Evolutionary conservation across 768 basidiomycete genomes (phyloP), one percentile per base, ranked within the genome.

Genomic region (Agaricus blazei): DNA sequence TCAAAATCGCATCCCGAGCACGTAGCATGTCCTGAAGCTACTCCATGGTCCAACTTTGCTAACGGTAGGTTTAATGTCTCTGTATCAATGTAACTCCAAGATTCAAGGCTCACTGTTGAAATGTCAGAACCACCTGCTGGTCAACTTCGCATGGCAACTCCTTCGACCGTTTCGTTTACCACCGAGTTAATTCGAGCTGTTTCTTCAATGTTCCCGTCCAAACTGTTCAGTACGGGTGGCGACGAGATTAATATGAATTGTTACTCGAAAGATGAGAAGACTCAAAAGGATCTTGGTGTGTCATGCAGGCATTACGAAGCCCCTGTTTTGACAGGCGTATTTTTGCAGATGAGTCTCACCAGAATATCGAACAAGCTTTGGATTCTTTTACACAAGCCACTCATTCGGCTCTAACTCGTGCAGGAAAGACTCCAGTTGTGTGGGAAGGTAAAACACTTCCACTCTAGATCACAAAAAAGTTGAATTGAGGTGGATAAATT

Each of bases 191-290:
- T 93, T 61, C 70, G 67, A 5, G 69, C 80, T 1, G 75, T 81
- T 6, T 79, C 85, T 0, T 66, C 67, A 3, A 66, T 79, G 38
- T 72, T 88, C 46, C 75, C 77, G 0, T 81, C 82, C 3, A 74
- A 66, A 43, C 77, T 87, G 57, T 84, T 94, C 64, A 82, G 82
- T 59, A 89, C 90, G 0, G 93, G 93, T 0, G 92, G 93, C 0
- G 91, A 93, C 60, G 90, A 93, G 62, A 67, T 93, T 61, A 93
- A 93, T 56, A 63, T 69, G 8, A 73, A 74, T 6, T 90, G 88
- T 64, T 92, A 89, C 48, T 56, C 58, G 54, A 63, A 85, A 11
- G 90, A 93, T 60, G 65, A 67, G 2, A 66, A 69, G 58, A 88
- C 88, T 0, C 82, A 84, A 62, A 62, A 68, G 1, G 77, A 81